Evolutionary conservation across 2,329 filamentous ascomycete genomes (phyloP).

Genomic region (Fusarium sp.): DNA sequence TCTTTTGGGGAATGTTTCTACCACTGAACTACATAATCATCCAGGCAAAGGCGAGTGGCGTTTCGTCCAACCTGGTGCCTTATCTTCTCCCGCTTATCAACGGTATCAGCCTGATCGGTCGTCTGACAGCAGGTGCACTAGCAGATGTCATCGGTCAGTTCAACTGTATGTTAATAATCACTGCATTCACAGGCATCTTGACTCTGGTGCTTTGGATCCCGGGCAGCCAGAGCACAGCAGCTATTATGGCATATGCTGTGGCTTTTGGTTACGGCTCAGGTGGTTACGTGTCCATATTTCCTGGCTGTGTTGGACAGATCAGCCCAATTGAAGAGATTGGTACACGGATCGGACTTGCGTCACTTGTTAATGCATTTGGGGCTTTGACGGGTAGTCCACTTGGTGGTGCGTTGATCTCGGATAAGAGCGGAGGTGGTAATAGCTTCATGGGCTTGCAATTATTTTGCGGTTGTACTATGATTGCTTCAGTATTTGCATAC

Average conservation of each 20-base stretch:
- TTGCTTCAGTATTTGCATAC: neutral
- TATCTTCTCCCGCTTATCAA: neutral
- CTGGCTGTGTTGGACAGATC: neutral
- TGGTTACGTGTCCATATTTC: neutral
- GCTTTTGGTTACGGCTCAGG: neutral
- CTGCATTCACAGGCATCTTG: neutral
- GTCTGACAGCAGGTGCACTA: neutral
- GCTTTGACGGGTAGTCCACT: neutral
- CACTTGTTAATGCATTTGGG: neutral
- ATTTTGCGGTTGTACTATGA: neutral
- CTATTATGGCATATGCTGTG: neutral
- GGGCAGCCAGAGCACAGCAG: neutral
- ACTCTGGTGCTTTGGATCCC: neutral
- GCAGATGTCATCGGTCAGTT: neutral
- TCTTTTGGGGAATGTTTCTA: neutral
- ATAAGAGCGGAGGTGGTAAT: neutral
- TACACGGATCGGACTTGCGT: neutral
- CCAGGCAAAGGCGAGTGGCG: neutral
- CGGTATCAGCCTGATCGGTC: neutral
- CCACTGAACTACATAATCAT: neutral
- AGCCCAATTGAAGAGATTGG: neutral
- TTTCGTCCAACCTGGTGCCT: fast-evolving
- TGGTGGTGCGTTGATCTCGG: neutral
- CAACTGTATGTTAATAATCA: neutral
- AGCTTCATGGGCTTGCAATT: neutral